Conservation (phyloP, 306 rosid genomes). For the Inga leiocalycina region DNA sequence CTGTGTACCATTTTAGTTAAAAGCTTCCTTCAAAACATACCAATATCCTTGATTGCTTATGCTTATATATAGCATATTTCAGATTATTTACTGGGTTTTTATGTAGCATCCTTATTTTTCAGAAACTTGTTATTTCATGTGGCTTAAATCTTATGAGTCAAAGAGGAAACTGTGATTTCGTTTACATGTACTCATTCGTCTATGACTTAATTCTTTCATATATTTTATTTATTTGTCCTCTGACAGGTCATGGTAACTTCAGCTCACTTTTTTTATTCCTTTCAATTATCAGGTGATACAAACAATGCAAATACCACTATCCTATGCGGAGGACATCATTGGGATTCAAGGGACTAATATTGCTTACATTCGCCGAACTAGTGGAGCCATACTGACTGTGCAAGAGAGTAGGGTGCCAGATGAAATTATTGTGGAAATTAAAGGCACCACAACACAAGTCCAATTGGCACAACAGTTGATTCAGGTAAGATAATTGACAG, state of each 20-base stretch:
- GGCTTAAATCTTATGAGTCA: slow-evolving; percentile 17
- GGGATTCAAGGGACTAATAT: slow-evolving; percentile 93
- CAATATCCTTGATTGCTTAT: slow-evolving; percentile 1
- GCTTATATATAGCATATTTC: background rate
- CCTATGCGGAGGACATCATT: slow-evolving; percentile 94
- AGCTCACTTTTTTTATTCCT: background rate
- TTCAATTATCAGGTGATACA: slow-evolving; percentile 69
- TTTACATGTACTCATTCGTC: slow-evolving; percentile 4
- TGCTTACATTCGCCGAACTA: slow-evolving; percentile 85
- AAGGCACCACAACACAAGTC: slow-evolving; percentile 91
- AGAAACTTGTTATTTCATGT: background rate
- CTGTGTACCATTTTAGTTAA: slow-evolving; percentile 18
- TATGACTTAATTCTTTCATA: background rate
- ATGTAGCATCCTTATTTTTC: background rate
- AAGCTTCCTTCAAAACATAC: slow-evolving; percentile 7
- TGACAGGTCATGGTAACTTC: slow-evolving; percentile 15
- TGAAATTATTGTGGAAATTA: slow-evolving; percentile 92
- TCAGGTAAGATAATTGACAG: slow-evolving; percentile 60
- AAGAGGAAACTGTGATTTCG: background rate
- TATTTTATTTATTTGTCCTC: background rate
- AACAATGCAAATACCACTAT: slow-evolving; percentile 96
- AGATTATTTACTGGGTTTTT: background rate
- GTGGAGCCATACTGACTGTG: slow-evolving; percentile 90
- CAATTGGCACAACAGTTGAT: slow-evolving; percentile 89
- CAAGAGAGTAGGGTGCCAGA: slow-evolving; percentile 93